A percentile compares a stretch with the other conserved stretches of the same genome.
phyloP scores from a whole-genome alignment of 2,329 filamentous ascomycete species.

The Balansia obtecta region DNA sequence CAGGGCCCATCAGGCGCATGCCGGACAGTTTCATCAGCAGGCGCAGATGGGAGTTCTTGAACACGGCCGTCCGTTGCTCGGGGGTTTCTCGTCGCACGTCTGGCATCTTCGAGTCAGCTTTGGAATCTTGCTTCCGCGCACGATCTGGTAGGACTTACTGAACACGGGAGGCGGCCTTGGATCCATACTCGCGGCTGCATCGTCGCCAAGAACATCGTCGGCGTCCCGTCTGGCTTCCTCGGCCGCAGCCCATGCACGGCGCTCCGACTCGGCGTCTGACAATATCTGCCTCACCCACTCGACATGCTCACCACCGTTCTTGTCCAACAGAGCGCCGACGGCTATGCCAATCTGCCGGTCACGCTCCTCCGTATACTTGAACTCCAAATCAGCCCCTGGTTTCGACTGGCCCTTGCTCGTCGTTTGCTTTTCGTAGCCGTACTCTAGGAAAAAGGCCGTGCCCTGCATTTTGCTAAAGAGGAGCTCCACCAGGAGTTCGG shows the following conservation, averaged over 20 bases:
- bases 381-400: slow-evolving; percentile 70
- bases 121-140: not conserved
- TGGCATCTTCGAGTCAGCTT: slow-evolving; percentile 23
- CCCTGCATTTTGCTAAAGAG: slow-evolving; percentile 84
- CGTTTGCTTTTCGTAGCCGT: slow-evolving; percentile 78
- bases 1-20: slow-evolving; percentile 44
- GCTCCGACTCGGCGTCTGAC: slow-evolving; percentile 54
- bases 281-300: slow-evolving; percentile 71
- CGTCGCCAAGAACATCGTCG: slow-evolving; percentile 20
- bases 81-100: slow-evolving; percentile 53
- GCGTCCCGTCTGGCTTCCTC: slow-evolving; percentile 43
- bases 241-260: slow-evolving; percentile 65
- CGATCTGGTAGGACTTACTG: slow-evolving; percentile 15
- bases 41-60: slow-evolving; percentile 79
- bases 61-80: slow-evolving; percentile 59
- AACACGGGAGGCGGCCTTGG: slow-evolving; percentile 21
- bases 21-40: slow-evolving; percentile 70
- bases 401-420: slow-evolving; percentile 48
- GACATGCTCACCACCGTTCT: slow-evolving; percentile 63
- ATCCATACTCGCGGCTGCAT: slow-evolving; percentile 14
- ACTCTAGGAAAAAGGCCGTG: slow-evolving; percentile 79
- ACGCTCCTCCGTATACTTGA: slow-evolving; percentile 57
- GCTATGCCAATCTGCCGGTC: slow-evolving; percentile 68
- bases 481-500: slow-evolving; percentile 79
- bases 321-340: slow-evolving; percentile 68